phyloP scores from a whole-genome alignment of 2,329 filamentous ascomycete species.

The Elsinoe necatrix region DNA sequence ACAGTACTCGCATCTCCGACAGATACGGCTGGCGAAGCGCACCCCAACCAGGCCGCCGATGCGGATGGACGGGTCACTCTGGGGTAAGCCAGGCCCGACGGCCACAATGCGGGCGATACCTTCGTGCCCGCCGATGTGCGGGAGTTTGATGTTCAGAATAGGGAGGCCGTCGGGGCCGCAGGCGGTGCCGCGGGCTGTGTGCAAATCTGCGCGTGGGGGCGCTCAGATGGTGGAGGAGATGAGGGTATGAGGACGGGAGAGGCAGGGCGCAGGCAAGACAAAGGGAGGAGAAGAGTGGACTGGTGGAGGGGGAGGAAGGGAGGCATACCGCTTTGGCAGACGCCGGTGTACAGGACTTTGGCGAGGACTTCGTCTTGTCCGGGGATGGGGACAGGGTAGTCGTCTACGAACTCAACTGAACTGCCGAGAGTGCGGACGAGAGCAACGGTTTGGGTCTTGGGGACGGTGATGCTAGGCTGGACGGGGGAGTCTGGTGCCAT shows the following conservation, averaged over 20 bases:
- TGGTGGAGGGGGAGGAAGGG: background rate
- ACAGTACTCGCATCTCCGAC: slow-evolving; percentile 38
- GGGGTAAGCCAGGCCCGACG: slow-evolving; percentile 31
- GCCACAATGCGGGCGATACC: slow-evolving; percentile 37
- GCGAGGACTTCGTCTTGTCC: slow-evolving; percentile 37
- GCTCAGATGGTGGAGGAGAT: background rate
- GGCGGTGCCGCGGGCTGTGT: slow-evolving; percentile 28
- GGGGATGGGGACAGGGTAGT: slow-evolving; percentile 36
- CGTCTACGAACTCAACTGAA: slow-evolving; percentile 33
- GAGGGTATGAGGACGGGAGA: background rate
- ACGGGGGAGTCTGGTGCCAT: background rate
- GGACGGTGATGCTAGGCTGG: slow-evolving; percentile 11
- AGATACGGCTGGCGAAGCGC: slow-evolving; percentile 36
- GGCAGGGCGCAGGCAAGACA: slow-evolving; percentile 10
- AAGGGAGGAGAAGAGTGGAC: slow-evolving; percentile 25
- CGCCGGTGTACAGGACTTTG: slow-evolving; percentile 38
- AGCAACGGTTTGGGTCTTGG: slow-evolving; percentile 32
- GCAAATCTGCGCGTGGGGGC: slow-evolving; percentile 22
- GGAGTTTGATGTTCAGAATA: slow-evolving; percentile 38
- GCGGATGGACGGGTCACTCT: slow-evolving; percentile 28
- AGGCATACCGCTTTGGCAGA: slow-evolving; percentile 38
- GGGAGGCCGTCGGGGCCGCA: slow-evolving; percentile 32
- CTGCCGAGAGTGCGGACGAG: slow-evolving; percentile 36
- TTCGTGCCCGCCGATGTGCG: slow-evolving; percentile 41
- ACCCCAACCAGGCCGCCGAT: slow-evolving; percentile 37